Evolutionary conservation across 2,329 filamentous ascomycete genomes (phyloP).

Genomic region (Alternaria conjuncta): DNA sequence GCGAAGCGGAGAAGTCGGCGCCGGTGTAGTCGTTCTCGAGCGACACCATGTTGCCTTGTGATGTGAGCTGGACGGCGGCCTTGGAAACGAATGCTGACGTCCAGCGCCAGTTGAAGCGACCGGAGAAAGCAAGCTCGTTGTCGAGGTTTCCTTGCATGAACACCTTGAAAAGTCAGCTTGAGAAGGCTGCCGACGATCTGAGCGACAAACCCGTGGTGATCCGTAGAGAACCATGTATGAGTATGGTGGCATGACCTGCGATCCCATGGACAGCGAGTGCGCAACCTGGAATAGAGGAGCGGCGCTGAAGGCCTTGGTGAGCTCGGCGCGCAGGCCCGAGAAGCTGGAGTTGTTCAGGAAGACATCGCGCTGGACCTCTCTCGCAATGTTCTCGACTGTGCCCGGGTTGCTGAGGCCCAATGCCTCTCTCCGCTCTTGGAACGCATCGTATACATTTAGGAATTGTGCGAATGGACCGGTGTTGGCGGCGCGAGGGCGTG

Average conservation of each 20-base stretch:
- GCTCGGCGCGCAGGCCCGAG: conserved; percentile 90
- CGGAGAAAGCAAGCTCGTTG: conserved; percentile 85
- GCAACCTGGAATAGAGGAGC: conserved; percentile 95
- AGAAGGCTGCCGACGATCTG: conserved; percentile 2
- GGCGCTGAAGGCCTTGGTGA: conserved; percentile 96
- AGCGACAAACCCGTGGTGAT: conserved; percentile 77
- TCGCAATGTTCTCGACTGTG: conserved; percentile 84
- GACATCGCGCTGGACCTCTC: conserved; percentile 95
- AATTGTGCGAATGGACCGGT: conserved; percentile 79
- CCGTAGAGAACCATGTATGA: conserved; percentile 94
- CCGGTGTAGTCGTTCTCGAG: conserved; percentile 96
- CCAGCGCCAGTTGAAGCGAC: conserved; percentile 94
- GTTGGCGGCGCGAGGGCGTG: conserved; percentile 51
- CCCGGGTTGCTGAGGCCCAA: conserved; percentile 92
- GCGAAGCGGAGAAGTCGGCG: conserved; percentile 86
- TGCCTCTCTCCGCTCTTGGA: conserved; percentile 84
- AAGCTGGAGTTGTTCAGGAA: conserved; percentile 97
- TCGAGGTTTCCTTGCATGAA: conserved; percentile 96
- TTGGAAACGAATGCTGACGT: conserved; percentile 80
- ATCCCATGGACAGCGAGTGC: conserved; percentile 93
- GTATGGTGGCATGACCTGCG: conserved; percentile 89
- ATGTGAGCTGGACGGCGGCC: conserved; percentile 83
- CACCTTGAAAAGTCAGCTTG: conserved; percentile 63
- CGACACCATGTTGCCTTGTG: conserved; percentile 87
- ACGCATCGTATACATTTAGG: conserved; percentile 78